phyloP scores from a whole-genome alignment of 1,284 basidiomycete species.

The Irpex rosettiformis region DNA sequence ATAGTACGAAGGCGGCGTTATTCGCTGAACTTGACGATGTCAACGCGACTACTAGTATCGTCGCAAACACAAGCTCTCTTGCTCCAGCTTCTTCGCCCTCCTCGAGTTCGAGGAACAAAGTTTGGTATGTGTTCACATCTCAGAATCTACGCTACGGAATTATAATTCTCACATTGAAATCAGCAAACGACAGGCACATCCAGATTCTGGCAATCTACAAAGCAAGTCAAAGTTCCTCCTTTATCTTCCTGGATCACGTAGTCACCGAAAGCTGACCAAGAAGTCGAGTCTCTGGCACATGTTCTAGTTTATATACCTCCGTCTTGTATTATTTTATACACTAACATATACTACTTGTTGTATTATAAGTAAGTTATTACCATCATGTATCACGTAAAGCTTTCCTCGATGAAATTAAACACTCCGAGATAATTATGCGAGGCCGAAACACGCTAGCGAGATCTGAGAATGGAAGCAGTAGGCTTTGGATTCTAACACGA shows the following conservation, averaged over 20 bases:
- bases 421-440: neutral
- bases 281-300: conserved; percentile 15
- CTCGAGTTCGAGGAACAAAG: neutral
- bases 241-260: conserved; percentile 12
- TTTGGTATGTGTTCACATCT: conserved; percentile 9
- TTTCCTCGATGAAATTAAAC: too few species aligned
- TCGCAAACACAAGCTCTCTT: neutral
- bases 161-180: neutral
- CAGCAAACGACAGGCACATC: conserved; percentile 11
- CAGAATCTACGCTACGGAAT: neutral
- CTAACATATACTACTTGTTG: conserved; percentile 2
- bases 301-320: conserved; percentile 5
- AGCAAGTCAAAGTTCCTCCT: neutral
- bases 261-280: conserved; percentile 15
- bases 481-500: neutral
- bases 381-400: neutral
- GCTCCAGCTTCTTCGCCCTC: neutral
- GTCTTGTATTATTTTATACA: neutral
- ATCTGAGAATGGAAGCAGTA: neutral
- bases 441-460: conserved; percentile 4
- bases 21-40: neutral
- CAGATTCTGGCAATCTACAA: neutral
- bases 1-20: neutral
- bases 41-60: neutral
- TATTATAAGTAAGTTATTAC: too few species aligned